Conservation (phyloP, 2,329 filamentous ascomycete species). For the Remersonia thermophila region DNA sequence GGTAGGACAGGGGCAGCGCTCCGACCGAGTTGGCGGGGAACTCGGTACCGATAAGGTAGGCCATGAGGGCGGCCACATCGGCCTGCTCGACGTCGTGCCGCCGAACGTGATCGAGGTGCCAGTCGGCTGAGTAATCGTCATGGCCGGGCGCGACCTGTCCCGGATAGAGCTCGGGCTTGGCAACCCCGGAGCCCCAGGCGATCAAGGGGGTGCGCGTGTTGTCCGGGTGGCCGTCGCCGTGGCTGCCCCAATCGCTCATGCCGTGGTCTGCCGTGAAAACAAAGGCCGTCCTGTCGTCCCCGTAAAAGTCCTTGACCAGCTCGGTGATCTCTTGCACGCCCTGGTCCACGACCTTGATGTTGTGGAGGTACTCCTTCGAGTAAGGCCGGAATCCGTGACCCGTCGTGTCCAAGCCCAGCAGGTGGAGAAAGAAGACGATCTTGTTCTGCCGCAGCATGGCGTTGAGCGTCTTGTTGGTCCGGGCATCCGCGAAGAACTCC, state of each 20-base stretch:
- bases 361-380: constrained; percentile 87
- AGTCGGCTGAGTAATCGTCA: constrained; percentile 83
- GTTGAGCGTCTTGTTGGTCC: constrained; percentile 63
- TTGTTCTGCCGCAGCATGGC: constrained; percentile 67
- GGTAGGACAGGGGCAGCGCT: constrained; percentile 72
- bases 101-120: constrained; percentile 67
- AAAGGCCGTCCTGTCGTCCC: constrained; percentile 75
- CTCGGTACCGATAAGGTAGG: constrained; percentile 74
- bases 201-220: constrained; percentile 92
- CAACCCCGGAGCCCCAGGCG: constrained; percentile 84
- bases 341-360: constrained; percentile 86
- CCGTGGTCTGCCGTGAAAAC: constrained; percentile 97
- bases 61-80: constrained; percentile 90
- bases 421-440: constrained; percentile 86
- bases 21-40: constrained; percentile 96
- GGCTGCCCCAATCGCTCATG: constrained; percentile 99
- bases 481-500: constrained; percentile 69
- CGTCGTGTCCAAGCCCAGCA: constrained; percentile 82
- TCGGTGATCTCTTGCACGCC: constrained; percentile 76
- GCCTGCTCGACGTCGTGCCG: constrained; percentile 89
- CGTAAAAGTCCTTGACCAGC: constrained; percentile 76
- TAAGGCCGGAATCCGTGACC: constrained; percentile 83
- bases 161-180: constrained; percentile 50
- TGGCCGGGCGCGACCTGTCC: constrained; percentile 60
- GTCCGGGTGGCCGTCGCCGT: constrained; percentile 93